phyloP scores from a whole-genome alignment of 257 asterid species.

The Solanum microdontum region DNA sequence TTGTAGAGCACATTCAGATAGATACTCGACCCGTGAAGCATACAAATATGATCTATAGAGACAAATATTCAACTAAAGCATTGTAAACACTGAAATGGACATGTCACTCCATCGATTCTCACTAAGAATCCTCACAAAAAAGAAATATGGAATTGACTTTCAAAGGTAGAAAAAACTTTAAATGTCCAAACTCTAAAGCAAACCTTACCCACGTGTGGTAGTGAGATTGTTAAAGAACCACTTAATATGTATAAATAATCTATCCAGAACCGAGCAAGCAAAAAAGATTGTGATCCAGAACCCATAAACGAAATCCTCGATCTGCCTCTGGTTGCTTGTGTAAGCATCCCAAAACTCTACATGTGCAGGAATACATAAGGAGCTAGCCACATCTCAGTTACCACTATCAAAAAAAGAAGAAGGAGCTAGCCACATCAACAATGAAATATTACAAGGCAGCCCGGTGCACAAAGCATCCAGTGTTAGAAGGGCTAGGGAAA shows the following conservation, averaged over 20 bases:
- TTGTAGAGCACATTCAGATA: background rate
- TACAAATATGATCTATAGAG: background rate
- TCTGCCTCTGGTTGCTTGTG: background rate
- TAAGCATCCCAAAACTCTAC: background rate
- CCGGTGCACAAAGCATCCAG: background rate
- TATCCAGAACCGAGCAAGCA: background rate
- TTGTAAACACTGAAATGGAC: background rate
- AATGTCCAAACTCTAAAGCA: background rate
- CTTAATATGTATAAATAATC: background rate
- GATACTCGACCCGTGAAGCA: background rate
- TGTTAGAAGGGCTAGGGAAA: background rate
- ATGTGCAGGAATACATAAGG: background rate
- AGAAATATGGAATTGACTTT: background rate
- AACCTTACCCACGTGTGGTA: background rate
- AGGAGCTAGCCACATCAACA: background rate
- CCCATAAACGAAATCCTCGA: background rate
- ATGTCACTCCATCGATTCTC: background rate
- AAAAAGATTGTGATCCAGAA: background rate
- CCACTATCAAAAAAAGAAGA: background rate
- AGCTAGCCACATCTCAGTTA: background rate
- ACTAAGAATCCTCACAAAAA: background rate
- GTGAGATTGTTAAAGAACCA: background rate
- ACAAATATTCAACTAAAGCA: background rate
- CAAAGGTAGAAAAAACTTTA: background rate
- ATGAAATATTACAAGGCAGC: background rate